A percentile compares a stretch with the other conserved stretches of the same genome.
Evolutionary conservation across 2,329 filamentous ascomycete species (phyloP).

Genomic region (Neofusicoccum kwambonambiense): DNA sequence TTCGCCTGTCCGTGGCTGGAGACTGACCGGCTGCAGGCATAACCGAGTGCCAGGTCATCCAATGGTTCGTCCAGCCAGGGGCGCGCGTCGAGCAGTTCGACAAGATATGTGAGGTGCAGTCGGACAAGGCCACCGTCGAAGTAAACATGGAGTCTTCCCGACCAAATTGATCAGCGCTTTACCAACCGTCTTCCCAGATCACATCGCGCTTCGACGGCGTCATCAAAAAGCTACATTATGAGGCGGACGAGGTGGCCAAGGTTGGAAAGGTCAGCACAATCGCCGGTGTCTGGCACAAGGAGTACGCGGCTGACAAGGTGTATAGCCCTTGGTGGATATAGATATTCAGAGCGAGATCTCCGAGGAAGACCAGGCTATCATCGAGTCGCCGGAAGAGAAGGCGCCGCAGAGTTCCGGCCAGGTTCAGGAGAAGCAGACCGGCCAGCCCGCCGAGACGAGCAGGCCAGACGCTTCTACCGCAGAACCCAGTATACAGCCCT

Average conservation of each 20-base stretch:
- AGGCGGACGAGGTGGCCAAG: slow-evolving; percentile 92
- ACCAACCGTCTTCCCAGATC: slow-evolving; percentile 58
- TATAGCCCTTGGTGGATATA: slow-evolving; percentile 83
- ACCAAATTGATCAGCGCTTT: slow-evolving; percentile 19
- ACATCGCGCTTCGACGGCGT: slow-evolving; percentile 93
- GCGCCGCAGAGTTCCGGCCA: not conserved
- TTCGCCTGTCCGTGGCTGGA: not conserved
- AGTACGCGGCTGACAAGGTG: not conserved
- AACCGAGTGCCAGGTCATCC: slow-evolving; percentile 96
- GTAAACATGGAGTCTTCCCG: slow-evolving; percentile 34
- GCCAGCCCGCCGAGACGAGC: slow-evolving; percentile 22
- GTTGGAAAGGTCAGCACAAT: slow-evolving; percentile 65
- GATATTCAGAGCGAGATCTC: slow-evolving; percentile 80
- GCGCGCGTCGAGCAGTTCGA: slow-evolving; percentile 97
- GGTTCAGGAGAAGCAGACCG: slow-evolving; percentile 23
- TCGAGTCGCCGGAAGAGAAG: slow-evolving; percentile 4
- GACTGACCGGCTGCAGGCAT: slow-evolving; percentile 62
- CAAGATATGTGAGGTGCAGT: slow-evolving; percentile 95
- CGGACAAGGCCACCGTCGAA: slow-evolving; percentile 80
- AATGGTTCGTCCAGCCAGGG: slow-evolving; percentile 98
- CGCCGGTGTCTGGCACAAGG: not conserved
- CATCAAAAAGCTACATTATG: slow-evolving; percentile 94
- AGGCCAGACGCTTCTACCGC: slow-evolving; percentile 7
- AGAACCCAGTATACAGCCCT: not conserved
- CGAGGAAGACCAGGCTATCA: slow-evolving; percentile 54